Conservation (phyloP, 495 filamentous ascomycete species). For the Penicillium paxilli region DNA sequence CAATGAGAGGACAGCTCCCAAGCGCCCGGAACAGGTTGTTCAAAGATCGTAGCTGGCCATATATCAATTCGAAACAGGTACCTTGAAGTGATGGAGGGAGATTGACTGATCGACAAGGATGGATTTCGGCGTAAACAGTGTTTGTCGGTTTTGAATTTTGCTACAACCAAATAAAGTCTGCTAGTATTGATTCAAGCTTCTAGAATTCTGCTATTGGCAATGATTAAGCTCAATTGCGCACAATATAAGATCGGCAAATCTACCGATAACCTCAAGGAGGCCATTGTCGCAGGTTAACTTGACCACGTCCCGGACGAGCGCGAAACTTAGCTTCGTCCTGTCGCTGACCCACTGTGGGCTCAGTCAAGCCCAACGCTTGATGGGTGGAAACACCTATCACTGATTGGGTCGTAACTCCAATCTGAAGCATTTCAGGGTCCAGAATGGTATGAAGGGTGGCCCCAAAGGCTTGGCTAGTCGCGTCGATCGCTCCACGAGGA, state of each 20-base stretch:
- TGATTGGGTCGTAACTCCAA: slow-evolving; percentile 17
- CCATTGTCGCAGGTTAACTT: slow-evolving; percentile 2
- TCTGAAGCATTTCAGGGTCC: slow-evolving; percentile 14
- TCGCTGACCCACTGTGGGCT: neutral
- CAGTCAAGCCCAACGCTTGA: neutral
- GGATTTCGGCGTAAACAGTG: neutral
- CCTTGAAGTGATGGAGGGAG: neutral
- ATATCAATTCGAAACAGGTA: slow-evolving; percentile 5
- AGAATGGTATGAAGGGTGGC: slow-evolving; percentile 20
- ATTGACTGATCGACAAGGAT: neutral
- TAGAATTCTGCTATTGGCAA: neutral
- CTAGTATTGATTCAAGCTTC: no score
- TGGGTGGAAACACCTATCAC: slow-evolving; percentile 12
- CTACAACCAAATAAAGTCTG: neutral
- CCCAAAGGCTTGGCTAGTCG: slow-evolving; percentile 14
- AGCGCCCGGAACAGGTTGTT: neutral
- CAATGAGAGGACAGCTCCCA: slow-evolving; percentile 10
- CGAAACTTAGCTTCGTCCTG: neutral
- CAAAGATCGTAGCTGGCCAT: neutral
- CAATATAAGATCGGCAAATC: neutral
- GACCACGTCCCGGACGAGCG: neutral
- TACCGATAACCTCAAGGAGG: neutral
- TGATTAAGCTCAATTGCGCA: neutral
- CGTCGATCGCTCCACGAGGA: neutral
- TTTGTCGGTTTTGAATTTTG: neutral